phyloP scores from a whole-genome alignment of 495 filamentous ascomycete genomes.

The Tuber umbilicatum region DNA sequence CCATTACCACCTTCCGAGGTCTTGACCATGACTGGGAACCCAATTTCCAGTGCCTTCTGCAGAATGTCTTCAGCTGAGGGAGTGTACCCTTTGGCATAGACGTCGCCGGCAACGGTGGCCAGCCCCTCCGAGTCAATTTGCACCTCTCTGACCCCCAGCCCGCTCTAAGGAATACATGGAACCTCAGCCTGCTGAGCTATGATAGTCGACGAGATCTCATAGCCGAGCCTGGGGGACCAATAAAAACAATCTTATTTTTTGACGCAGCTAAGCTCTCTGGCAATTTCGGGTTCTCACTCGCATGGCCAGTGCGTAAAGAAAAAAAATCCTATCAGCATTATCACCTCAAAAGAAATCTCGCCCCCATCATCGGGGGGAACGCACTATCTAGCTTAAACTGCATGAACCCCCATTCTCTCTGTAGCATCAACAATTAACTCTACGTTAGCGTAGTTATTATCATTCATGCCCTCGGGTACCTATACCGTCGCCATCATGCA shows the following conservation, averaged over 20 bases:
- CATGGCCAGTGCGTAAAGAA: constrained; percentile 67
- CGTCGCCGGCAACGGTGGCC: constrained; percentile 77
- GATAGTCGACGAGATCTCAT: constrained; percentile 99
- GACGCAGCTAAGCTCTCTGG: constrained; percentile 92
- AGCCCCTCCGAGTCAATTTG: constrained; percentile 68
- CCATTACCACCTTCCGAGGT: constrained; percentile 98
- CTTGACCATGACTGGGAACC: constrained; percentile 99
- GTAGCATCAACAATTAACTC: constrained; percentile 98
- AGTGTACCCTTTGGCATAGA: constrained; percentile 89
- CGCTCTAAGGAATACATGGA: constrained; percentile 97
- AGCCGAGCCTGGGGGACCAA: constrained; percentile 91
- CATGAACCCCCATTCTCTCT: constrained; percentile 97
- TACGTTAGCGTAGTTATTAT: constrained; percentile 99
- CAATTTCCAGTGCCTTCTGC: constrained; percentile 76
- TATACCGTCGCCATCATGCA: constrained; percentile 26
- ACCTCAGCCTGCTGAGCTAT: constrained; percentile 95
- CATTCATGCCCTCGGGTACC: constrained; percentile 94
- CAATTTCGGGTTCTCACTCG: constrained; percentile 95
- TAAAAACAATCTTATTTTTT: constrained; percentile 97
- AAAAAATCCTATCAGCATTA: constrained; percentile 16
- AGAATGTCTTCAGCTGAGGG: constrained; percentile 81
- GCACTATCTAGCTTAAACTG: constrained; percentile 98
- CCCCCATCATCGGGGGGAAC: constrained; percentile 33
- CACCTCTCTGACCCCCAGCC: constrained; percentile 80
- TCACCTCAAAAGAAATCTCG: constrained; percentile 9